Evolutionary conservation across 2,329 filamentous ascomycete genomes (phyloP), one percentile per base, ranked within the genome.

Genomic region (Chaetomium sp.): DNA sequence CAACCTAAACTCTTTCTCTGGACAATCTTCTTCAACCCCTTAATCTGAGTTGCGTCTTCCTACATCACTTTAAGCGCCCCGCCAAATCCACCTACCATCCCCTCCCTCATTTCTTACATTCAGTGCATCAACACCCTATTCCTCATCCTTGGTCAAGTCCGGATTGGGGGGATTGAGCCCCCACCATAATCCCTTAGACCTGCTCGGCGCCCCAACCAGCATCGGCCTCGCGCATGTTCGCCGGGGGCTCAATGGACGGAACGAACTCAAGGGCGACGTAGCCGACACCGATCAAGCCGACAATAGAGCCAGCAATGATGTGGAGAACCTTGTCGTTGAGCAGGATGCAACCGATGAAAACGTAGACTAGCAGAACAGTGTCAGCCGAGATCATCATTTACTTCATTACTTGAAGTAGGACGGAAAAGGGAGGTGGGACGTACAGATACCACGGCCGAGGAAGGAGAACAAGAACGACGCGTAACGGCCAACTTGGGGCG

Each of bases 381-480:
- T 59, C 35, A 58, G 41, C 44, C 37, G 12, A 36, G 33, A 10
- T 40, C 19, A 27, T 34, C 32, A 33, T 2, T 35, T 2, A 8
- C 33, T 19, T 10, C n/a, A 8, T 12, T 14, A 3, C 19, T 27
- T 27, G 40, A 27, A 40, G 37, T 38, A 52, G 51, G 35, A 34
- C 47, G 11, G 27, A 9, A 33, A 1, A 12, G 9, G 41, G 52
- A 37, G 50, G 11, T 12, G 40, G 11, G 40, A 85, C 90, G 75
- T 84, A 96, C 91, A 97, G 71, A 90, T 79, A 74, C 94, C 94
- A 69, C 94, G 91, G 59, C 94, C 94, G 65, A 97, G 76, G 80
- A 99, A 97, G 56, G 89, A 95, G 79, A 97, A 97, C 74, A 97
- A 86, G 79, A 99, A 99, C 9, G 90, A 95, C 53, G 91, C 92